Evolutionary conservation across 2,329 filamentous ascomycete species (phyloP).

Genomic region (Hypocreales sp.): DNA sequence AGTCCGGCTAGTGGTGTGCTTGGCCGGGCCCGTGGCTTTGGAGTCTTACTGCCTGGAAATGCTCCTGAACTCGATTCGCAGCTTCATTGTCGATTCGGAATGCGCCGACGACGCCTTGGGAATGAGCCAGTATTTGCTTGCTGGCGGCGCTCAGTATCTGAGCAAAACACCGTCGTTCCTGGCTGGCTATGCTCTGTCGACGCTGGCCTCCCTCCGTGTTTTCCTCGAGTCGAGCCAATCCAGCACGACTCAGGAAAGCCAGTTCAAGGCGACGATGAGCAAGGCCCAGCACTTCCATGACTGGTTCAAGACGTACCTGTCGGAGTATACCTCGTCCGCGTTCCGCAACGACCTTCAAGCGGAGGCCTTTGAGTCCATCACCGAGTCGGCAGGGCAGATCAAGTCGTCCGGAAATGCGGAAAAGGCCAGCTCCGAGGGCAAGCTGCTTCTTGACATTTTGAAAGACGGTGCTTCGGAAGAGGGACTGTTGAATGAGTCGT

Average conservation of each 20-base stretch:
- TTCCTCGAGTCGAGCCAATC: constrained; percentile 63
- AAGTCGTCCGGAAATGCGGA: constrained; percentile 53
- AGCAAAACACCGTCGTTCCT: constrained; percentile 55
- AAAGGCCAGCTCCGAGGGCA: constrained; percentile 59
- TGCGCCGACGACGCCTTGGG: constrained; percentile 86
- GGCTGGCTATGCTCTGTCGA: constrained; percentile 64
- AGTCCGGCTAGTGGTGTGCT: constrained; percentile 62
- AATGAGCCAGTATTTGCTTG: constrained; percentile 69
- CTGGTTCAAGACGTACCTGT: constrained; percentile 63
- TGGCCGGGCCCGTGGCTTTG: constrained; percentile 60
- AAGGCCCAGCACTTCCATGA: constrained; percentile 61
- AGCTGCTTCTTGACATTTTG: constrained; percentile 64
- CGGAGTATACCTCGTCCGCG: constrained; percentile 38
- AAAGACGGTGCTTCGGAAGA: constrained; percentile 49
- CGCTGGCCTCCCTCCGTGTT: constrained; percentile 60
- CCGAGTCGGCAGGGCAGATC: constrained; percentile 52
- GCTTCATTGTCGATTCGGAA: constrained; percentile 66
- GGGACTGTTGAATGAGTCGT: constrained; percentile 53
- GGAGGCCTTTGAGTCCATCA: constrained; percentile 49
- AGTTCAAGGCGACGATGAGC: constrained; percentile 61
- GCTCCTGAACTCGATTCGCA: constrained; percentile 65
- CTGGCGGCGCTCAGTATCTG: constrained; percentile 51
- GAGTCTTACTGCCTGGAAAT: constrained; percentile 78
- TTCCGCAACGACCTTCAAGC: constrained; percentile 34
- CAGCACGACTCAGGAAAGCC: constrained; percentile 71